A percentile compares a stretch with the other conserved stretches of the same genome.
Conservation (phyloP, 148 eudicot genomes). For the Vaccinium myrtillus region DNA sequence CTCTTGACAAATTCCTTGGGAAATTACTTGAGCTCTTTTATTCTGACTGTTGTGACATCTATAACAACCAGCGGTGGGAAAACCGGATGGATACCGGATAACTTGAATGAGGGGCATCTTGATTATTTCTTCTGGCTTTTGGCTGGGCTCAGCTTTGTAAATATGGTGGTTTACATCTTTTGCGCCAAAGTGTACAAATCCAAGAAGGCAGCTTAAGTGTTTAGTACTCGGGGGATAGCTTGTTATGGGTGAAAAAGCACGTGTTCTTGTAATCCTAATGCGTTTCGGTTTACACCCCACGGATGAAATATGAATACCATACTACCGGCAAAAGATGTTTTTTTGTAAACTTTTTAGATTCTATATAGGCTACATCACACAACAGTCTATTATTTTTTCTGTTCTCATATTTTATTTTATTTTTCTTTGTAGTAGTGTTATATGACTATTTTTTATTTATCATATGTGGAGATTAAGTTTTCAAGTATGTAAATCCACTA, state of each 20-base stretch:
- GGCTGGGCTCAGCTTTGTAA: conserved; percentile 46
- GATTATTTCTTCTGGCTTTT: conserved; percentile 57
- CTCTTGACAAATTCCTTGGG: conserved; percentile 45
- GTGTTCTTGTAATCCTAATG: neutral
- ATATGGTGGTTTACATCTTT: conserved; percentile 43
- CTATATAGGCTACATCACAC: too few species aligned
- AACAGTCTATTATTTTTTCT: too few species aligned
- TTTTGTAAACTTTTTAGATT: too few species aligned
- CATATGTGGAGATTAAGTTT: too few species aligned
- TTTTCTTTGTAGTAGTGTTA: too few species aligned
- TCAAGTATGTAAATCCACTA: too few species aligned
- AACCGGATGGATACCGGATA: conserved; percentile 53
- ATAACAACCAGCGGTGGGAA: conserved; percentile 39
- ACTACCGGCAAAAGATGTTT: neutral
- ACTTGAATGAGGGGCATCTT: conserved; percentile 51
- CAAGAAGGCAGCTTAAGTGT: conserved; percentile 30
- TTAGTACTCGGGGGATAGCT: neutral
- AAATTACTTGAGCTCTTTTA: conserved; percentile 56
- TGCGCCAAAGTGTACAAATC: conserved; percentile 44
- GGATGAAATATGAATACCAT: neutral
- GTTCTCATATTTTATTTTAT: too few species aligned
- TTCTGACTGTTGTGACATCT: conserved; percentile 40
- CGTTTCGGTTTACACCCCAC: neutral
- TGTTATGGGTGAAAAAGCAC: neutral
- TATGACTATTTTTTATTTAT: too few species aligned